Conservation (phyloP, 495 filamentous ascomycete species). For the Trichoderma gamsii region DNA sequence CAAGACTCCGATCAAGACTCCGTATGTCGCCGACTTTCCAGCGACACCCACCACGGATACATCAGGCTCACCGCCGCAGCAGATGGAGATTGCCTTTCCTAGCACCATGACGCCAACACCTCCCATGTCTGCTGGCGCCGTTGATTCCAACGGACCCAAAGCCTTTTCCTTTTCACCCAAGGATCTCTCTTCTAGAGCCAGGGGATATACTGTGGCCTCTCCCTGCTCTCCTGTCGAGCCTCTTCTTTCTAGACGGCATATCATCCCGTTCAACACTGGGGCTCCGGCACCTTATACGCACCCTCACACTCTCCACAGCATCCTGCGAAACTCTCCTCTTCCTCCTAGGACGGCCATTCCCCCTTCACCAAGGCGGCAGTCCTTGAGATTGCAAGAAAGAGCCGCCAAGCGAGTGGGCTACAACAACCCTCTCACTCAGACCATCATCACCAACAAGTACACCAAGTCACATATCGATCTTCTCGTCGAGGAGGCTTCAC, state of each 20-base stretch:
- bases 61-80: slow-evolving; percentile 36
- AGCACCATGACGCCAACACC: slow-evolving; percentile 46
- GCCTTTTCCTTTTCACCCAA: slow-evolving; percentile 35
- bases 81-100: slow-evolving; percentile 35
- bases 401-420: slow-evolving; percentile 46
- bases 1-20: slow-evolving; percentile 39
- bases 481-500: slow-evolving; percentile 44
- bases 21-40: slow-evolving; percentile 37
- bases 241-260: slow-evolving; percentile 16
- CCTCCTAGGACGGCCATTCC: slow-evolving; percentile 41
- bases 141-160: slow-evolving; percentile 31
- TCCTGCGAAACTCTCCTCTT: slow-evolving; percentile 70
- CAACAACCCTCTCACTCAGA: slow-evolving; percentile 47
- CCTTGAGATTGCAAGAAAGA: slow-evolving; percentile 43
- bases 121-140: slow-evolving; percentile 41
- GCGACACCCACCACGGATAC: slow-evolving; percentile 40
- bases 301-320: slow-evolving; percentile 60
- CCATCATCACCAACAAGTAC: slow-evolving; percentile 50
- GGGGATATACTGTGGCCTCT: background rate
- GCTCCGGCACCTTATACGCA: slow-evolving; percentile 53
- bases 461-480: slow-evolving; percentile 51
- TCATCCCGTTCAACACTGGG: background rate
- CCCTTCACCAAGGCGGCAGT: slow-evolving; percentile 43
- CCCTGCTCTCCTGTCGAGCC: slow-evolving; percentile 9
- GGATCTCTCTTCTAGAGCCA: slow-evolving; percentile 18